These are phyloP conservation scores for Candida vaughaniae DNA, from an alignment of 805 yeast species.

Conservation along the genomic window DNA sequence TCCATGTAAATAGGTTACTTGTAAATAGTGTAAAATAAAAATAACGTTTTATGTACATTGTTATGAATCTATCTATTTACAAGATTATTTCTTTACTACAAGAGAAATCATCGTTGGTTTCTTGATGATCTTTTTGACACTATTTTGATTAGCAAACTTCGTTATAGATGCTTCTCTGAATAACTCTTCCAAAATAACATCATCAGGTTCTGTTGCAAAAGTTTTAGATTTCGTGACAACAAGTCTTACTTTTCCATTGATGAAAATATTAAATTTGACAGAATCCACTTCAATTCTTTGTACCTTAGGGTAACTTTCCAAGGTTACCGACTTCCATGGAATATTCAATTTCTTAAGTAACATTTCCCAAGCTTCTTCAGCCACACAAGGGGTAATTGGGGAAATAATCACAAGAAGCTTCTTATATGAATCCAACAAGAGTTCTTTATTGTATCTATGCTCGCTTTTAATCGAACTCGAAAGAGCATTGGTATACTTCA, in stretches of 20 bases:
- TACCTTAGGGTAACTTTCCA: constrained; percentile 63
- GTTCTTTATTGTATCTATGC: constrained; percentile 27
- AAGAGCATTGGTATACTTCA: constrained; percentile 70
- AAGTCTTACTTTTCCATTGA: constrained; percentile 71
- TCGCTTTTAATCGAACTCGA: constrained; percentile 32
- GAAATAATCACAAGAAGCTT: constrained; percentile 62
- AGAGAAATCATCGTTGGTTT: constrained; percentile 52
- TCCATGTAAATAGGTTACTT: constrained; percentile 10
- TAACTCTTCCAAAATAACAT: constrained; percentile 35
- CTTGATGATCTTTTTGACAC: constrained; percentile 52
- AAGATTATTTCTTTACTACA: constrained; percentile 16
- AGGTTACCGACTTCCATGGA: constrained; percentile 51
- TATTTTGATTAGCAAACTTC: constrained; percentile 42
- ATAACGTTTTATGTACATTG: constrained; percentile 4
- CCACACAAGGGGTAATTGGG: constrained; percentile 78
- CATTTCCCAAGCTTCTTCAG: constrained; percentile 81
- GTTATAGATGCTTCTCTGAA: constrained; percentile 32
- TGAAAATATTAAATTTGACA: constrained; percentile 54
- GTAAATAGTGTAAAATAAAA: constrained; percentile 8
- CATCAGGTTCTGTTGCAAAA: constrained; percentile 34
- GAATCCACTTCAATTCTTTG: constrained; percentile 40
- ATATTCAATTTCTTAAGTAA: constrained; percentile 16
- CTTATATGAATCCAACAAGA: constrained; percentile 50
- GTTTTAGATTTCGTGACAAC: constrained; percentile 34
- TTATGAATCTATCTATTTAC: constrained; percentile 14